phyloP scores from a whole-genome alignment of 2,329 filamentous ascomycete species.

The Tolypocladium endophyticum region DNA sequence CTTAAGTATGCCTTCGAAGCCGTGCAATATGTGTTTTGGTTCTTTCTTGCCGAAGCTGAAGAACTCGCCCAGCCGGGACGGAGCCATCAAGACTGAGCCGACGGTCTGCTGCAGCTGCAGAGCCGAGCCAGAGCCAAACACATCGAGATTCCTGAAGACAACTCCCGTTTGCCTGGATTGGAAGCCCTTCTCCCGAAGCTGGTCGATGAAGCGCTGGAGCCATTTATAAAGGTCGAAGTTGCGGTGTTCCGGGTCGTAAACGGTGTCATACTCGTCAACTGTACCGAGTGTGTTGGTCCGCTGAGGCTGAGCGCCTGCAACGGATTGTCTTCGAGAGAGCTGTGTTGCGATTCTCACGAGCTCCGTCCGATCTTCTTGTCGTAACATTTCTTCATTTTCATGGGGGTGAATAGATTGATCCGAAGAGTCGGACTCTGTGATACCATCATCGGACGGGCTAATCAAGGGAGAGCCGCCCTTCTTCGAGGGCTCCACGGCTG shows the following conservation, averaged over 20 bases:
- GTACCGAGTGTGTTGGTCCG: slow-evolving; percentile 8
- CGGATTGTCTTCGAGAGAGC: slow-evolving; percentile 23
- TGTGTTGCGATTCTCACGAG: slow-evolving; percentile 28
- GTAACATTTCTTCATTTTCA: slow-evolving; percentile 12
- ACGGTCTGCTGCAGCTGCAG: slow-evolving; percentile 62
- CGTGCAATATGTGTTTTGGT: slow-evolving; percentile 49
- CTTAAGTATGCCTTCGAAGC: slow-evolving; percentile 54
- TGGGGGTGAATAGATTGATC: background rate
- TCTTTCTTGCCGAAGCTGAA: slow-evolving; percentile 34
- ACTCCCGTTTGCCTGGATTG: slow-evolving; percentile 45
- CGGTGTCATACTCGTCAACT: slow-evolving; percentile 17
- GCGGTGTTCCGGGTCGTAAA: slow-evolving; percentile 24
- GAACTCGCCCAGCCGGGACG: slow-evolving; percentile 45
- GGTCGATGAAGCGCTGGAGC: slow-evolving; percentile 25
- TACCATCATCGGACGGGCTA: background rate
- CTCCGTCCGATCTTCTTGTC: slow-evolving; percentile 22
- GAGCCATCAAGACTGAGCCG: slow-evolving; percentile 44
- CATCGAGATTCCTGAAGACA: slow-evolving; percentile 53
- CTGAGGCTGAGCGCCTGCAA: slow-evolving; percentile 7
- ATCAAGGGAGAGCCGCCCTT: background rate
- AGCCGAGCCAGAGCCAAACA: slow-evolving; percentile 56
- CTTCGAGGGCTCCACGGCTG: background rate
- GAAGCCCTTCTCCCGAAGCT: slow-evolving; percentile 44
- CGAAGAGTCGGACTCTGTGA: background rate
- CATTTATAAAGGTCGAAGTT: slow-evolving; percentile 31